Conservation (phyloP, 306 rosid genomes). For the Cicer cuneatum region DNA sequence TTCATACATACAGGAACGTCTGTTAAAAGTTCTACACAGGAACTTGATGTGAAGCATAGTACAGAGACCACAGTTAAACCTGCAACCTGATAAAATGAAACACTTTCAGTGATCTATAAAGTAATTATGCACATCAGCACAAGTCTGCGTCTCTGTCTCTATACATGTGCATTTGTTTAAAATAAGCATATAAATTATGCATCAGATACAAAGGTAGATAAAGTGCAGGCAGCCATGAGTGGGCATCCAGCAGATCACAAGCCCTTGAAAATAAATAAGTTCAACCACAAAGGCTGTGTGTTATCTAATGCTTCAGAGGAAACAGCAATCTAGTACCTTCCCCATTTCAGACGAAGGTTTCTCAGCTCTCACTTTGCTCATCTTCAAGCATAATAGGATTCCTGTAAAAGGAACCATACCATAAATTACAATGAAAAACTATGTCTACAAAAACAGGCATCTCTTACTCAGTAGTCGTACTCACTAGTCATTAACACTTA, state of each 20-base stretch:
- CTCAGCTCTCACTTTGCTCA: conserved; percentile 92
- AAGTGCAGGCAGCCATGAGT: conserved; percentile 38
- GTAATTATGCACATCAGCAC: conserved; percentile 7
- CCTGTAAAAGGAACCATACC: conserved; percentile 54
- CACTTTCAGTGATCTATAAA: conserved; percentile 27
- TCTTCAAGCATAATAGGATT: conserved; percentile 72
- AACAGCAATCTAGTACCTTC: conserved; percentile 62
- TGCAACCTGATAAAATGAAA: conserved; percentile 73
- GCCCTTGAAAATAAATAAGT: conserved; percentile 8
- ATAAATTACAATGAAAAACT: conserved; percentile 13
- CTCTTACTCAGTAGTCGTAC: conserved; percentile 14
- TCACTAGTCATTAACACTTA: conserved; percentile 18
- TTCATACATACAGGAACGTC: conserved; percentile 73
- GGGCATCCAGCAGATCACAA: background rate
- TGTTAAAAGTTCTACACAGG: conserved; percentile 78
- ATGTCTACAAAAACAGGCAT: conserved; percentile 29
- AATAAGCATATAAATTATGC: conserved; percentile 13
- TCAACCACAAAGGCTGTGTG: conserved; percentile 20
- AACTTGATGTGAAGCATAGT: conserved; percentile 78
- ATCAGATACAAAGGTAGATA: conserved; percentile 22
- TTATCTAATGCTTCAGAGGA: conserved; percentile 19
- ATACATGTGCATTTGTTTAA: conserved; percentile 6
- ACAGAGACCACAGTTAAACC: conserved; percentile 82
- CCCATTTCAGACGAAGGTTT: conserved; percentile 84
- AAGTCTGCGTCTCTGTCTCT: background rate